These are phyloP conservation scores for Ochromonas danica DNA, from an alignment of 108 stramenopile species.

Conservation along the genomic window DNA sequence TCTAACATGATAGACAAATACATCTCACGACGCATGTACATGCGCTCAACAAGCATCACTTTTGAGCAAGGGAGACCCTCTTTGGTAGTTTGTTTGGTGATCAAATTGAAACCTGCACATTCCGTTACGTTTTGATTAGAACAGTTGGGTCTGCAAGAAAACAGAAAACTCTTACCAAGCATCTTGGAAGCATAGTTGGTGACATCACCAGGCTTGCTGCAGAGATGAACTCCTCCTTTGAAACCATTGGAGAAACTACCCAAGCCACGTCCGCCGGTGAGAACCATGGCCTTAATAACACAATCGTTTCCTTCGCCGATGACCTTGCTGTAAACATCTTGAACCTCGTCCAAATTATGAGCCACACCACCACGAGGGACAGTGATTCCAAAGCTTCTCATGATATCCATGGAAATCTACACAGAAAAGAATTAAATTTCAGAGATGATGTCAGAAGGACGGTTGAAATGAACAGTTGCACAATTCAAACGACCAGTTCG, in stretches of 20 bases:
- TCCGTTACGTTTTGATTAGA: no score
- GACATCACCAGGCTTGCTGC: conserved; percentile 58
- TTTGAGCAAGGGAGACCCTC: conserved; percentile 71
- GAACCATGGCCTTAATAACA: conserved; percentile 81
- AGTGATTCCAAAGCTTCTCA: no score
- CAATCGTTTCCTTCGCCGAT: conserved; percentile 42
- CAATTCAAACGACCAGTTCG: no score
- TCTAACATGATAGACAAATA: conserved; percentile 78
- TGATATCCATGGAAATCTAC: no score
- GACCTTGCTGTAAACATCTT: no score
- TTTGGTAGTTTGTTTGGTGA: conserved; percentile 78
- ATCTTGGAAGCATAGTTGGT: conserved; percentile 66
- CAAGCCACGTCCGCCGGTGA: conserved; percentile 75
- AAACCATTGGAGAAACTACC: conserved; percentile 77
- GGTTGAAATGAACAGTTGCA: no score
- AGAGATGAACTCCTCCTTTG: conserved; percentile 79
- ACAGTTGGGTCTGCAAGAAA: no score
- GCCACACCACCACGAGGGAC: no score
- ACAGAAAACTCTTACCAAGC: conserved; percentile 72
- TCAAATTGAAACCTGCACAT: no score
- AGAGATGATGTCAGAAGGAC: no score
- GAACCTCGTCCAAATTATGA: no score
- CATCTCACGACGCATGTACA: conserved; percentile 73
- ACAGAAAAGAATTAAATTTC: no score
- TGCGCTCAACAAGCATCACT: conserved; percentile 73